Percentiles rank a stretch among this genome's conserved stretches.
Conservation (phyloP, 2,329 filamentous ascomycete genomes). For the Ceratocystis cacaofunesta region DNA sequence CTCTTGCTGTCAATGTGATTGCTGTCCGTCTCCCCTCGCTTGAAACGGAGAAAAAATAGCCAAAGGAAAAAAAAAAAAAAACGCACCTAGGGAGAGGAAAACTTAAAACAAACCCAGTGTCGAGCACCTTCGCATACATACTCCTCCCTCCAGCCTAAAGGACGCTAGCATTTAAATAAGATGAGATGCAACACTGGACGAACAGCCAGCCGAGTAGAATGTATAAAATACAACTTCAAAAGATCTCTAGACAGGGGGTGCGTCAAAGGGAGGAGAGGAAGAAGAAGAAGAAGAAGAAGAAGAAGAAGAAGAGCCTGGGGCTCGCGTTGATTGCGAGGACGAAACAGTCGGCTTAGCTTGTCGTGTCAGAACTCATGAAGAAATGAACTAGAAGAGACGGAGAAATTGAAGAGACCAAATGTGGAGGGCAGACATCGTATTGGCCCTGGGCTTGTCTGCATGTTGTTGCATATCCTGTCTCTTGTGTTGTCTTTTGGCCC, state of each 20-base stretch:
- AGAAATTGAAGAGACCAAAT: too few species aligned
- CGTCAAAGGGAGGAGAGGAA: neutral
- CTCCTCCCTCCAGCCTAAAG: neutral
- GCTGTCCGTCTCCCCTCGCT: neutral
- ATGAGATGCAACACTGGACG: conserved; percentile 1
- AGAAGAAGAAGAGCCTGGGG: neutral
- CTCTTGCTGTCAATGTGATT: neutral
- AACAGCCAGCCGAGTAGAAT: neutral
- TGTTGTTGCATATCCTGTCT: too few species aligned
- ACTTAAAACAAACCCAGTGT: neutral
- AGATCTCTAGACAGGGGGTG: neutral
- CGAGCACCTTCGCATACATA: neutral
- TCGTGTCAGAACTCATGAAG: neutral
- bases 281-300: neutral
- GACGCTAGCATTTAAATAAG: neutral
- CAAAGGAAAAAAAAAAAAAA: neutral
- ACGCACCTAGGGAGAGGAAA: neutral
- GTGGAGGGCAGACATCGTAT: too few species aligned
- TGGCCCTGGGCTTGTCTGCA: too few species aligned
- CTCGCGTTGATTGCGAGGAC: neutral
- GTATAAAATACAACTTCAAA: neutral
- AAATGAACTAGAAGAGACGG: too few species aligned
- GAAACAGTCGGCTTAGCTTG: neutral
- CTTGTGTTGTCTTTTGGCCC: too few species aligned
- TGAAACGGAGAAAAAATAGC: neutral